phyloP scores from a whole-genome alignment of 2,329 filamentous ascomycete species.

The Neurospora sp. region DNA sequence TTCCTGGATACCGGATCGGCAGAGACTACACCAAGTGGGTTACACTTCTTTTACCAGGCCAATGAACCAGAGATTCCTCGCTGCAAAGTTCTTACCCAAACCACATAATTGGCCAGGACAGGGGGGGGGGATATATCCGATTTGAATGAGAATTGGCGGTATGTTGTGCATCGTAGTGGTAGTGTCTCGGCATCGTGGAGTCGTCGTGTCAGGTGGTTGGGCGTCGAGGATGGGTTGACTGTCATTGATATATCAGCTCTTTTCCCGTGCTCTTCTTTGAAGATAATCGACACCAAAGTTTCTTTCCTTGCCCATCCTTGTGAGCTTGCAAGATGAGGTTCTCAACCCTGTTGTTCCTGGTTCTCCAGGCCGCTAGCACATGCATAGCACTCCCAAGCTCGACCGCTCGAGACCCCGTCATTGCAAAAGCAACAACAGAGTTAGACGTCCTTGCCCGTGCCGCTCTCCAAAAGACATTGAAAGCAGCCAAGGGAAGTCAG shows the following conservation, averaged over 20 bases:
- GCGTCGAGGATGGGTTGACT: not conserved
- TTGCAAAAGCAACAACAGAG: slow-evolving; percentile 2
- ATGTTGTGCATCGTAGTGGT: not conserved
- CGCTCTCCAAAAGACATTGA: slow-evolving; percentile 18
- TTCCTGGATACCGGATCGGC: not conserved
- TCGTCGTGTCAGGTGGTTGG: not conserved
- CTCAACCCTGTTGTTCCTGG: slow-evolving; percentile 11
- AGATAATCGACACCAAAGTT: not conserved
- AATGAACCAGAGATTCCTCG: not conserved
- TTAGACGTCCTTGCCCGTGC: slow-evolving; percentile 7
- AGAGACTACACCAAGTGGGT: not conserved
- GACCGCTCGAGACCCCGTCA: not conserved
- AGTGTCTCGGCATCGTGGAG: not conserved
- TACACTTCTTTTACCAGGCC: not conserved
- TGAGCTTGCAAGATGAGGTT: slow-evolving; percentile 3
- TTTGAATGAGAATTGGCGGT: too few relatives aligned
- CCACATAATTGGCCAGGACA: too few relatives aligned
- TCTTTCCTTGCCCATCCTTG: not conserved
- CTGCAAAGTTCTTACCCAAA: not conserved
- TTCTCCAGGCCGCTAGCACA: slow-evolving; percentile 6
- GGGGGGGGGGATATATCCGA: too few relatives aligned
- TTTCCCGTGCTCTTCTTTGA: not conserved
- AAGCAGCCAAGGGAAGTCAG: slow-evolving; percentile 1
- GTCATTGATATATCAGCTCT: not conserved
- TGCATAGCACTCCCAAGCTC: not conserved